Conservation (phyloP, 257 asterid genomes). For the Solanum chaucha region DNA sequence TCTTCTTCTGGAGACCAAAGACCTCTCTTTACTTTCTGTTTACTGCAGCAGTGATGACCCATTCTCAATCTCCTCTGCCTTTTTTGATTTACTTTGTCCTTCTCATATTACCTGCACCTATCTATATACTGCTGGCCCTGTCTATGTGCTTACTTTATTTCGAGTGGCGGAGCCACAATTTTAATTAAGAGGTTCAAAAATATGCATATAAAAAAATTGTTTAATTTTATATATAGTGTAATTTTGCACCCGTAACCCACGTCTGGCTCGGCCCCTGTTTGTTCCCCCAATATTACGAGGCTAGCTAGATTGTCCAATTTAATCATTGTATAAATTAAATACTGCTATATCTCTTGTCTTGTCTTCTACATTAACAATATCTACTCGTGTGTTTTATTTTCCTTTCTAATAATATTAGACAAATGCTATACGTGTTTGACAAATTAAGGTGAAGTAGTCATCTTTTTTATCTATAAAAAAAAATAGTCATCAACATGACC, state of each 20-base stretch:
- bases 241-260: too few species aligned
- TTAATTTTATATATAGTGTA: background rate
- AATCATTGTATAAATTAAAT: background rate
- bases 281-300: background rate
- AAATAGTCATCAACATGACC: background rate
- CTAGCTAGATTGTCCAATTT: background rate
- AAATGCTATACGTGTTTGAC: slow-evolving; percentile 21
- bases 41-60: slow-evolving; percentile 96
- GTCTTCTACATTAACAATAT: background rate
- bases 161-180: accelerated
- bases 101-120: background rate
- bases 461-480: slow-evolving; percentile 13
- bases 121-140: slow-evolving; percentile 2
- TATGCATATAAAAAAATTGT: too few species aligned
- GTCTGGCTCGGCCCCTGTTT: background rate
- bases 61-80: slow-evolving; percentile 22
- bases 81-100: background rate
- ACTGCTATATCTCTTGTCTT: background rate
- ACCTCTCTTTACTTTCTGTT: slow-evolving; percentile 89
- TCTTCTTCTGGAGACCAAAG: slow-evolving; percentile 98
- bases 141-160: too few species aligned
- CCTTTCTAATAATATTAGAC: slow-evolving; percentile 32
- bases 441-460: slow-evolving; percentile 50
- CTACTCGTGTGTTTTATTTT: background rate
- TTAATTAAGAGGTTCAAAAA: too few species aligned